Conservation (phyloP, 2,329 filamentous ascomycete species). For the Neonectria magnoliae region DNA sequence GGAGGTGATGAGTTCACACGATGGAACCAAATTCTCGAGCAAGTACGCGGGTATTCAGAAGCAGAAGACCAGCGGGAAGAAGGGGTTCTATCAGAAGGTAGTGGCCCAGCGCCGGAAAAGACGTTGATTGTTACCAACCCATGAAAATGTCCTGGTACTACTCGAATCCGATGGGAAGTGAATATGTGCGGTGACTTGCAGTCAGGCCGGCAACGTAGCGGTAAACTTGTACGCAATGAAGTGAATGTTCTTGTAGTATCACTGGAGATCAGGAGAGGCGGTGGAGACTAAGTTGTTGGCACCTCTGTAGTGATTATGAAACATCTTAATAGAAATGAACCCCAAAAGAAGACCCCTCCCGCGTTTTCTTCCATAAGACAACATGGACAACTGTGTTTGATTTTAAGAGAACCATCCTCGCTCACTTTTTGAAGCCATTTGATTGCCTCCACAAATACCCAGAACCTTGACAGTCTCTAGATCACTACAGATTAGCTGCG, state of each 20-base stretch:
- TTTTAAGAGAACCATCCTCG: neutral
- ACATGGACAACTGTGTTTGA: neutral
- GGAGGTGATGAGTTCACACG: slow-evolving; percentile 69
- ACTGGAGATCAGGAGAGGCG: neutral
- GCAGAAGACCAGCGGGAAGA: slow-evolving; percentile 87
- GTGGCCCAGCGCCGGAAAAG: slow-evolving; percentile 56
- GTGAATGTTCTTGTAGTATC: neutral
- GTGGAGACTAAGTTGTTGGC: neutral
- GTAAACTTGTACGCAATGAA: neutral
- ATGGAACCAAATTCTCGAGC: slow-evolving; percentile 77
- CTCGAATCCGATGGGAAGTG: neutral
- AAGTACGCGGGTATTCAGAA: slow-evolving; percentile 90
- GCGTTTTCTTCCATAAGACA: neutral
- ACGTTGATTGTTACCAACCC: neutral
- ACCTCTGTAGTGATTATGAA: neutral
- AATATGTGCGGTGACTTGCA: neutral
- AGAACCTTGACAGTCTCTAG: too few species aligned
- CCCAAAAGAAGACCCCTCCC: neutral
- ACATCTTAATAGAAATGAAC: neutral
- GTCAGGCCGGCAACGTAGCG: neutral
- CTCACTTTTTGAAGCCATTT: too few species aligned
- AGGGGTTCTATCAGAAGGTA: slow-evolving; percentile 85
- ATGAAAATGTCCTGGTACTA: neutral
- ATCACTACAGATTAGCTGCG: neutral
- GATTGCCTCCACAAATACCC: too few species aligned